Base-by-base conservation (phyloP, 768 basidiomycete genomes). In the Chalciporus pseudorubinellus region DNA sequence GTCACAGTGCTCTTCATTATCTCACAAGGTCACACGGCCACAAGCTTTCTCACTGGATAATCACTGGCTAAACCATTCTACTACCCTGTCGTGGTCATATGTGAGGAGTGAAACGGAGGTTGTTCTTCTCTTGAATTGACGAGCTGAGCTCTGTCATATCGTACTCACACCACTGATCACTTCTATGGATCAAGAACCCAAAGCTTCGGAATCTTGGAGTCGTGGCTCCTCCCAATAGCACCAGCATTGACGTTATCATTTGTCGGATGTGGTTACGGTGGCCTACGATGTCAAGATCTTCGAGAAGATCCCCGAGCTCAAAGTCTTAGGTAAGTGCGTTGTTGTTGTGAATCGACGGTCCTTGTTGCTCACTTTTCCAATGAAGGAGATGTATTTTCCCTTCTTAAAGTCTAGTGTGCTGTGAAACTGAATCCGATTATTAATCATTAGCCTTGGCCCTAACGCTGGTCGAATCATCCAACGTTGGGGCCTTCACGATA, bases 241-340 rank as follows among this genome's bases (percentile, higher is more conserved):
- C 59, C 14, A 54, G 52, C 6, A 56, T 62, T 24, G 43, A 52
- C 22, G 48, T 60, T 36, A 36, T 36, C 6, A 16, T 36, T n/a
- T 43, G 57, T 67, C 34, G 63, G 60, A 39, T 59, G 58, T 18
- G 60, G 67, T 19, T 62, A 64, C 41, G 62, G 59, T 28, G 67
- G 64, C 4, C 50, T 68, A 61, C 55, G 44, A 55, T 6, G 61
- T 62, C 22, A 53, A 34, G 22, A 41, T 69, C 18, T 44, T 63
- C n/a, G 61, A 64, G 47, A 57, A 59, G 42, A 57, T 59, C 33
- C 47, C 48, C 20, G 50, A 54, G 36, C 46, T 61, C 36, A 48
- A 46, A 11, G 43, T 49, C 7, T 43, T 59, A 33, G 56, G 58
- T 58, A 44, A 51, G 58, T 55, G 28, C 46, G 29, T 39, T 44